Evolutionary conservation across 2,329 filamentous ascomycete genomes (phyloP).

Genomic region (Verticillium nonalfalfae): DNA sequence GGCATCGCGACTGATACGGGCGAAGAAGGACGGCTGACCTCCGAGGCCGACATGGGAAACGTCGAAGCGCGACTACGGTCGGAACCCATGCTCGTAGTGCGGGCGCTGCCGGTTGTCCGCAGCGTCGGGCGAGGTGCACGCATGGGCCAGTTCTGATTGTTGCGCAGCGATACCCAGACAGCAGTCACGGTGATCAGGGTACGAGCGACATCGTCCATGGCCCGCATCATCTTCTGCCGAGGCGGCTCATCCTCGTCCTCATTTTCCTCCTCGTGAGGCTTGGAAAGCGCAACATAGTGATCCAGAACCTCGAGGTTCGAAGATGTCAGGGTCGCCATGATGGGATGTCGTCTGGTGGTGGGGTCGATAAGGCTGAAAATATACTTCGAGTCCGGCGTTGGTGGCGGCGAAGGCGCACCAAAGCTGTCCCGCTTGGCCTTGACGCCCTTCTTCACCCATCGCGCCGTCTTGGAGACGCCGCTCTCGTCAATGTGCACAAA

Average conservation of each 20-base stretch:
- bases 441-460: slow-evolving; percentile 56
- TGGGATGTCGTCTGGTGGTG: slow-evolving; percentile 62
- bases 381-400: slow-evolving; percentile 47
- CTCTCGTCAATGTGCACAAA: slow-evolving; percentile 55
- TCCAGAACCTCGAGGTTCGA: slow-evolving; percentile 64
- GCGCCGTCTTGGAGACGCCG: slow-evolving; percentile 53
- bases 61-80: not conserved
- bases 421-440: slow-evolving; percentile 13
- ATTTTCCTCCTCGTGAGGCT: slow-evolving; percentile 12
- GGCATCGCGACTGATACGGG: not conserved
- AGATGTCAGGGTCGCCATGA: slow-evolving; percentile 62
- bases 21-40: not conserved
- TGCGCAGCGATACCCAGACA: slow-evolving; percentile 16
- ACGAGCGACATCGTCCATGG: slow-evolving; percentile 14
- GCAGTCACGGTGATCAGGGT: slow-evolving; percentile 16
- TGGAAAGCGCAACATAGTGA: slow-evolving; percentile 52
- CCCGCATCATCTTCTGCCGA: slow-evolving; percentile 7
- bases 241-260: not conserved
- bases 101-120: not conserved
- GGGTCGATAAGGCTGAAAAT: slow-evolving; percentile 74
- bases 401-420: slow-evolving; percentile 14
- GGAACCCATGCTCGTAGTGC: not conserved
- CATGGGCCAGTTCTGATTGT: slow-evolving; percentile 12
- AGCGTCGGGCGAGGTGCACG: not conserved
- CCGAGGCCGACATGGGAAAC: not conserved